Conservation (phyloP, 2,329 filamentous ascomycete species). For the Aspergillus novoparasiticus region DNA sequence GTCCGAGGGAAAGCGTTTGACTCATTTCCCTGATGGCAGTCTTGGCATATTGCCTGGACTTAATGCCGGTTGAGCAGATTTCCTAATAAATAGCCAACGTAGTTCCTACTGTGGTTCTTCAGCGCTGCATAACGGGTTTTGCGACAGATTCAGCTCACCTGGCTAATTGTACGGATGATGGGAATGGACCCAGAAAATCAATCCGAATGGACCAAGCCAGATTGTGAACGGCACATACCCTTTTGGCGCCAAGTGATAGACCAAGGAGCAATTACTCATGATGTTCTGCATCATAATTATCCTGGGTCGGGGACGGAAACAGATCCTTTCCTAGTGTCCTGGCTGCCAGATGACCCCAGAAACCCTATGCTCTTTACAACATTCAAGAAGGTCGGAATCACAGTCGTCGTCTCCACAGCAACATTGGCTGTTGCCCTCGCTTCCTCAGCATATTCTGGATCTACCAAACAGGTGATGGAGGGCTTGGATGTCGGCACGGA, state of each 20-base stretch:
- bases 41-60: background rate
- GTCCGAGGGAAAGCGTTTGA: background rate
- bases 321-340: slow-evolving; percentile 5
- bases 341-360: slow-evolving; percentile 5
- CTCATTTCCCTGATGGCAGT: background rate
- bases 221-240: background rate
- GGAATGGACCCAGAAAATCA: background rate
- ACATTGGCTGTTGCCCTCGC: slow-evolving; percentile 14
- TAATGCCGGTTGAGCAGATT: background rate
- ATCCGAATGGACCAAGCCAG: background rate
- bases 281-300: slow-evolving; percentile 2
- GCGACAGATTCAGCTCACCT: background rate
- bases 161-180: background rate
- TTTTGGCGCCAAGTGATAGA: slow-evolving; percentile 7
- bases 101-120: background rate
- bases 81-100: background rate
- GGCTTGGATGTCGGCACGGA: slow-evolving; percentile 11
- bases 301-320: slow-evolving; percentile 6
- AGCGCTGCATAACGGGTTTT: background rate
- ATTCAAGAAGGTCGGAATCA: background rate
- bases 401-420: slow-evolving; percentile 58
- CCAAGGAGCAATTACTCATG: slow-evolving; percentile 5
- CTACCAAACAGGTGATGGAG: slow-evolving; percentile 10
- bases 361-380: slow-evolving; percentile 3
- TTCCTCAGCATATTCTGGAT: slow-evolving; percentile 15